Evolutionary conservation across 2,329 filamentous ascomycete genomes (phyloP), one percentile per base, ranked within the genome.

Genomic region (Calcarisporium arbuscula): DNA sequence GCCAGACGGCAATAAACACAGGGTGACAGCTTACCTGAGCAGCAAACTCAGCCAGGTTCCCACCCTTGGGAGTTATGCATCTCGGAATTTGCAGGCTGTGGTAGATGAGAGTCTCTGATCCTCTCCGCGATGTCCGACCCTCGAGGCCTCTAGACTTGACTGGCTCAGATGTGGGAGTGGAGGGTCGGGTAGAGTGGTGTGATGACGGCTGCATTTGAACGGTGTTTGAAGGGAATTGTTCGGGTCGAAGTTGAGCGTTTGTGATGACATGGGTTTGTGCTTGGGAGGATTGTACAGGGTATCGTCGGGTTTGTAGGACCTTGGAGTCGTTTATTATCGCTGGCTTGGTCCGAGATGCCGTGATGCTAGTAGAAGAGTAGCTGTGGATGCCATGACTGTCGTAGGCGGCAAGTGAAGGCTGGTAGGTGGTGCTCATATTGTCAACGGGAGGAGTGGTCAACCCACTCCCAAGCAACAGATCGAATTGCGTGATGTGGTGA

Each of bases 11-110:
- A 10, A 31, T n/a, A n/a, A n/a, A n/a, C n/a, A n/a, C n/a, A n/a
- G n/a, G n/a, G n/a, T n/a, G n/a, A 28, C 11, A 31, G 56, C 68
- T 47, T 61, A 89, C 85, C 71, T 88, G 77, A 38, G 87, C 85
- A 34, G 86, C 84, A 57, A 94, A 88, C 51, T 92, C 85, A 8
- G 85, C 74, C 46, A 95, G 58, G 51, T 76, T 89, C 7, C 85
- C 85, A 29, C 84, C 83, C 47, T 72, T 78, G 21, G 79, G 69
- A 50, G 81, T 87, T 52, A 94, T 87, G 23, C 85, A 81, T 28
- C 70, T 65, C 6, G 87, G 86, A 26, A 94, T 80, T 49, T 82
- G 77, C 23, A 90, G 66, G 51, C 72, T 77, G 52, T 77, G 73
- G 40, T 62, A 65, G 3, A 73, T 68, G 54, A 77, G 62, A 19